Evolutionary conservation across 371 early-diverging fungal genomes (phyloP), one percentile per base, ranked within the genome.

Genomic region (Mortierella sp.): DNA sequence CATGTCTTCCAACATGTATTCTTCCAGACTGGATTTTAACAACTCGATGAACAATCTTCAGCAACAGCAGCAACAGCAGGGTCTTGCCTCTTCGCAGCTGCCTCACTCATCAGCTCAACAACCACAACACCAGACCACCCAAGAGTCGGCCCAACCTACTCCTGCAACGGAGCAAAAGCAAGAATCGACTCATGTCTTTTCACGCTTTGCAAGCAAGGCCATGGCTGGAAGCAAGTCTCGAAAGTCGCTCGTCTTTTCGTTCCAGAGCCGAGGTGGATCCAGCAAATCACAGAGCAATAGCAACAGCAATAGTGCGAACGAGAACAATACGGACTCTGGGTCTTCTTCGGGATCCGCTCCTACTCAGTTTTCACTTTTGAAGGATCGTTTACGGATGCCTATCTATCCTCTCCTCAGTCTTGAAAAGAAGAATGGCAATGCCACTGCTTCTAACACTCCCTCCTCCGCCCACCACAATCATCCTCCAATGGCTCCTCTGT

Each of bases 1-100:
- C 47, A 63, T 79, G 70, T 66, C 70, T 37, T 46, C 65, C 0
- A 55, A 66, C 1, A 66, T 72, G 43, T 69, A 69, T 26, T 43
- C 79, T 5, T 53, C 53, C n/a, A 55, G 64, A 44, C 53, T 70
- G 45, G 73, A 70, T 26, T 53, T 59, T 9, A 21, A 59, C 11
- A 72, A 60, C 12, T 28, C 60, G 2, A 64, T 56, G 57, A 11
- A n/a, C 47, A 43, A 58, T 51, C 43, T 62, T 12, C 68, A 70
- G 16, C 64, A 57, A 15, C 72, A 63, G 25, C 75, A 60, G 26
- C 64, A 50, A 11, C 61, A 50, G 25, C 11, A 45, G 16, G 19
- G 26, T 9, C 3, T 53, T 2, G 21, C 53, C 2, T 23, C 23
- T 26, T 21, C 26, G 9, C 19, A 26, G 23, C 11, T 53, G 53